Percentiles rank a stretch among this genome's conserved stretches.
These are phyloP conservation scores for Kalanchoe fedtschenkoi DNA, from an alignment of 164 flowering plant genomes.

Conservation along the genomic window DNA sequence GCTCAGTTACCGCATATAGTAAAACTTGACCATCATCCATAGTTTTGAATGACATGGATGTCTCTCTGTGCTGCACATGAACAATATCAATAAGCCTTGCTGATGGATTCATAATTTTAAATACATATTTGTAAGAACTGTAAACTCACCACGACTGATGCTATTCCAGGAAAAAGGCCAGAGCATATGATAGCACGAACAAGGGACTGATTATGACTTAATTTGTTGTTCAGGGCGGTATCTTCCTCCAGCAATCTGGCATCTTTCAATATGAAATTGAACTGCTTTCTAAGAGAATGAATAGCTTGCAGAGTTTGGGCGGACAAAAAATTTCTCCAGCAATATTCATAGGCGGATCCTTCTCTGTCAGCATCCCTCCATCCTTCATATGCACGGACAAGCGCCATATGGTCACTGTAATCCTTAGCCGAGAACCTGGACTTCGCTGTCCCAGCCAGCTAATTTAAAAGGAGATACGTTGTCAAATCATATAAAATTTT, in stretches of 20 bases:
- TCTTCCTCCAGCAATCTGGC: slow-evolving; percentile 67
- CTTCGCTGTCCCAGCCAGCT: slow-evolving; percentile 94
- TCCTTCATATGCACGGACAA: slow-evolving; percentile 98
- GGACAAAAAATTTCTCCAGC: slow-evolving; percentile 97
- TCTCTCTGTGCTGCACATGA: slow-evolving; percentile 75
- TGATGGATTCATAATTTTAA: background rate
- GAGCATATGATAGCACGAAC: slow-evolving; percentile 95
- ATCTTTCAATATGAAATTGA: slow-evolving; percentile 69
- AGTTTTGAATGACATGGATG: slow-evolving; percentile 97
- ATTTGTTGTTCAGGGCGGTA: slow-evolving; percentile 39
- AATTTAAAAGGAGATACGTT: slow-evolving; percentile 10
- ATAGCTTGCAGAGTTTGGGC: slow-evolving; percentile 96
- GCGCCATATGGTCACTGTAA: slow-evolving; percentile 99
- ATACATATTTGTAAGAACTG: background rate
- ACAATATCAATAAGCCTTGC: background rate
- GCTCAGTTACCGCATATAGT: slow-evolving; percentile 84
- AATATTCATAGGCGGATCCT: slow-evolving; percentile 90
- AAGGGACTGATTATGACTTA: slow-evolving; percentile 87
- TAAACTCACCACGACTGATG: slow-evolving; percentile 80
- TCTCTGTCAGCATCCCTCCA: slow-evolving; percentile 99
- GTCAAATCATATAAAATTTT: background rate
- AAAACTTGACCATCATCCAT: slow-evolving; percentile 98
- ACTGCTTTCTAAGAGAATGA: slow-evolving; percentile 92
- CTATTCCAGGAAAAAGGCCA: slow-evolving; percentile 93
- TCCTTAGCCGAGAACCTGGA: slow-evolving; percentile 96